Percentiles rank a stretch among this genome's conserved stretches.
Evolutionary conservation across 352 stramenopile species (phyloP).

Genomic region (Phytophthora cactorum): DNA sequence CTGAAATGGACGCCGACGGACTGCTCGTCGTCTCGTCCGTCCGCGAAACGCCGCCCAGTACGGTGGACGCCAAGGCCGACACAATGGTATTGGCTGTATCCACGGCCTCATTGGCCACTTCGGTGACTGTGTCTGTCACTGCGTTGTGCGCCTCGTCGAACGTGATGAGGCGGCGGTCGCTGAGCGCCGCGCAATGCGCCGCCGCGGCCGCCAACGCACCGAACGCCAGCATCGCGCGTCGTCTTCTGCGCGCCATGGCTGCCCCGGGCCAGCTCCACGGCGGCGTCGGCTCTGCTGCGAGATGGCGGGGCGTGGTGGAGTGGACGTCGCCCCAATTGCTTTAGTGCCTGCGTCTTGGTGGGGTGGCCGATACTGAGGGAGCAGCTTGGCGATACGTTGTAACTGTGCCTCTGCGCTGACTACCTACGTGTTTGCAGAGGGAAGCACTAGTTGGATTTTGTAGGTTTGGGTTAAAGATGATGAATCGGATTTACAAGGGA

Average conservation of each 20-base stretch:
- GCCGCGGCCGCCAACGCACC: conserved; percentile 14
- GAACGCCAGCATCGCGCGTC: conserved; percentile 26
- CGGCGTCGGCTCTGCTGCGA: conserved; percentile 6
- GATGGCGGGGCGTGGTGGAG: conserved; percentile 16
- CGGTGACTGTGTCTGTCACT: conserved; percentile 4
- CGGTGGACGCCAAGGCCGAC: conserved; percentile 13
- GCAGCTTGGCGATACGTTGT: not conserved
- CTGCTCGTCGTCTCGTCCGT: conserved; percentile 14
- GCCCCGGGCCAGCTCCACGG: conserved; percentile 20
- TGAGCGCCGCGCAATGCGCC: conserved; percentile 18
- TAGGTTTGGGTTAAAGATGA: not conserved
- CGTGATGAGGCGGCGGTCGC: conserved; percentile 24
- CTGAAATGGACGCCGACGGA: conserved; percentile 10
- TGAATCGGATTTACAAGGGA: not conserved
- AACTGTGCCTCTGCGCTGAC: conserved; percentile 7
- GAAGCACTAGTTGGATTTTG: not conserved
- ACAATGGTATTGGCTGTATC: conserved; percentile 5
- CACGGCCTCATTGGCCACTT: conserved; percentile 15
- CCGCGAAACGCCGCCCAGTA: conserved; percentile 4
- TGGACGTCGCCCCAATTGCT: not conserved
- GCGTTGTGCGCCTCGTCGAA: conserved; percentile 28
- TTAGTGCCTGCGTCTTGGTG: conserved; percentile 1
- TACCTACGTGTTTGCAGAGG: not conserved
- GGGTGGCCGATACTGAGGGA: not conserved
- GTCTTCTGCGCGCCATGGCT: conserved; percentile 35